phyloP scores from a whole-genome alignment of 1,139 yeast species.

The Lodderomyces theae region DNA sequence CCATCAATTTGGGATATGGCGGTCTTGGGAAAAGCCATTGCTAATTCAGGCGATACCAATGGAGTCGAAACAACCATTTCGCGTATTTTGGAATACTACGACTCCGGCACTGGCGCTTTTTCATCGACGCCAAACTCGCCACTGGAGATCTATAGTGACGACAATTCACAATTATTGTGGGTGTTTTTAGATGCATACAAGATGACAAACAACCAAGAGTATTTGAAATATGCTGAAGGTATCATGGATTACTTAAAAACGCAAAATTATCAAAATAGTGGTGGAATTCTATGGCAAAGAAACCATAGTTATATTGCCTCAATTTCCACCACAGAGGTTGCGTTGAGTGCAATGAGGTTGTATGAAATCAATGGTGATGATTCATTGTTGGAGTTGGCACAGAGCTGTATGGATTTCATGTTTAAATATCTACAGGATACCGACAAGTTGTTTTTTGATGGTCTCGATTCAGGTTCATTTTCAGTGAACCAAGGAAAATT shows the following conservation, averaged over 20 bases:
- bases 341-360: constrained; percentile 32
- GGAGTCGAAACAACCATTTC: constrained; percentile 14
- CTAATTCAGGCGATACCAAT: constrained; percentile 15
- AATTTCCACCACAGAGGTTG: constrained; percentile 35
- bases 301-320: constrained; percentile 30
- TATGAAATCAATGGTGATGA: constrained; percentile 18
- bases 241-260: constrained; percentile 15
- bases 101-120: constrained; percentile 23
- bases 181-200: constrained; percentile 27
- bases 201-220: constrained; percentile 15
- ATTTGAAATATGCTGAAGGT: constrained; percentile 17
- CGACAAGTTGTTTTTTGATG: constrained; percentile 33
- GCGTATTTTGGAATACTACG: constrained; percentile 21
- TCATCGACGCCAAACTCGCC: constrained; percentile 32
- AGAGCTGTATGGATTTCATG: constrained; percentile 24
- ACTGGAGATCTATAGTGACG: constrained; percentile 34
- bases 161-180: constrained; percentile 36
- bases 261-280: constrained; percentile 21
- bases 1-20: constrained; percentile 25
- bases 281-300: constrained; percentile 33
- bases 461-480: constrained; percentile 21
- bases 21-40: constrained; percentile 25
- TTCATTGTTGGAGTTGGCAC: constrained; percentile 21
- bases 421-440: constrained; percentile 27
- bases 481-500: constrained; percentile 31